Evolutionary conservation across 257 asterid genomes (phyloP), one percentile per base, ranked within the genome.

Genomic region (Paraleonurus japonicus): DNA sequence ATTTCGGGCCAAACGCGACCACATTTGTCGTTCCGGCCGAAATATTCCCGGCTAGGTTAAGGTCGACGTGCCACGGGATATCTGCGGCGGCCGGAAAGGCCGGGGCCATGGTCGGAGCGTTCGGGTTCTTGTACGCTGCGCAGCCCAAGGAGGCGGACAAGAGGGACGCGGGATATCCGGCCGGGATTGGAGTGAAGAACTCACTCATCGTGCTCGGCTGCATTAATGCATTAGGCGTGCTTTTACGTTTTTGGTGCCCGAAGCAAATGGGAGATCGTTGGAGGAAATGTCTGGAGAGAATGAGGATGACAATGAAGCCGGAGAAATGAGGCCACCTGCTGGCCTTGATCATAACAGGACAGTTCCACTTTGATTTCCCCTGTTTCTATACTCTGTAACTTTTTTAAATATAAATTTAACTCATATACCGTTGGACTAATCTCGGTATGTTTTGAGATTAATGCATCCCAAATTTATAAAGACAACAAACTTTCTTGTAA

Each of bases 31-130:
- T 86, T 0, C 90, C 90, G 0, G 90, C 90, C 0, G 90, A 86
- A 76, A 83, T 86, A 2, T 86, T 86, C 62, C 90, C 90, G 0
- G 88, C 90, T 0, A 67, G 91, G 84, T 16, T 83, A 5, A 60
- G 91, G 58, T 81, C 91, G 0, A 86, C 91, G 0, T 86, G 91
- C 72, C 91, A 86, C 24, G 91, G 91, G 4, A 86, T 86, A 47
- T 86, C 91, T 2, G 81, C 91, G 0, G 91, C 91, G 0, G 76
- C 88, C 0, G 91, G 91, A 3, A 86, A 86, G 63, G 88, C 88
- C 0, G 91, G 91, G 3, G 88, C 91, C 0, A 83, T 86, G 5
- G 79, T 86, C 3, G 91, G 91, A 2, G 91, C 88, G 1, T 86
- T 79, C 20, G 91, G 88, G 65, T 86, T 86, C 11, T 33, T 85